These are phyloP conservation scores for Myxozyma sirexii DNA, from an alignment of 805 yeast species.

Conservation along the genomic window DNA sequence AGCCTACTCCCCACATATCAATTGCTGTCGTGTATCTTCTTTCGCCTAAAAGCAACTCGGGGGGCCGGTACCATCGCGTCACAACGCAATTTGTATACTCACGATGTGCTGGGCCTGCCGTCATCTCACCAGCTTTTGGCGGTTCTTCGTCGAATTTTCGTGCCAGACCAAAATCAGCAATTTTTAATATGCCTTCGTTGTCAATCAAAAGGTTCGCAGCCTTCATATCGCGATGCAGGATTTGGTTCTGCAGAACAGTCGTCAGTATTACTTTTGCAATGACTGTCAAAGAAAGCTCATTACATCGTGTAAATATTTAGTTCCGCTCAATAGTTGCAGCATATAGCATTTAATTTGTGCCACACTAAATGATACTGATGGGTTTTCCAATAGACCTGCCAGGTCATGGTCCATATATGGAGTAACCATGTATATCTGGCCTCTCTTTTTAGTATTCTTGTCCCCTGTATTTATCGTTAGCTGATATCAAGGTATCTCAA, in stretches of 20 bases:
- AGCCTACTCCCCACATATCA: conserved; percentile 94
- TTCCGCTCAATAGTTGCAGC: conserved; percentile 76
- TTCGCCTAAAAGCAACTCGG: conserved; percentile 85
- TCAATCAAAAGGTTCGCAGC: conserved; percentile 90
- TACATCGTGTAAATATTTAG: conserved; percentile 71
- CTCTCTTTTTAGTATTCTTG: conserved; percentile 38
- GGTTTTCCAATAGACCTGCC: conserved; percentile 85
- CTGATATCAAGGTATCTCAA: neutral
- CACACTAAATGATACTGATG: conserved; percentile 59
- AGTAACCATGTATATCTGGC: conserved; percentile 76
- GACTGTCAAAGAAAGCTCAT: neutral
- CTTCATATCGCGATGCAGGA: conserved; percentile 87
- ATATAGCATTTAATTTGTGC: conserved; percentile 83
- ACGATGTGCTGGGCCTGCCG: conserved; percentile 48
- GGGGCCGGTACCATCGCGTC: conserved; percentile 97
- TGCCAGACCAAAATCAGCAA: conserved; percentile 96
- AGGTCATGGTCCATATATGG: conserved; percentile 93
- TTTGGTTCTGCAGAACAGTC: conserved; percentile 40
- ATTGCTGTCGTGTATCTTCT: conserved; percentile 86
- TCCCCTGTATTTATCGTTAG: conserved; percentile 32
- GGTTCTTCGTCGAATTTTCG: conserved; percentile 65
- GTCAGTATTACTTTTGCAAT: neutral
- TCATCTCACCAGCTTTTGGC: conserved; percentile 54
- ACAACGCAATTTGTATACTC: conserved; percentile 75
- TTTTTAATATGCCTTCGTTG: conserved; percentile 72